phyloP scores from a whole-genome alignment of 148 eudicot genomes.

The Silene latifolia region DNA sequence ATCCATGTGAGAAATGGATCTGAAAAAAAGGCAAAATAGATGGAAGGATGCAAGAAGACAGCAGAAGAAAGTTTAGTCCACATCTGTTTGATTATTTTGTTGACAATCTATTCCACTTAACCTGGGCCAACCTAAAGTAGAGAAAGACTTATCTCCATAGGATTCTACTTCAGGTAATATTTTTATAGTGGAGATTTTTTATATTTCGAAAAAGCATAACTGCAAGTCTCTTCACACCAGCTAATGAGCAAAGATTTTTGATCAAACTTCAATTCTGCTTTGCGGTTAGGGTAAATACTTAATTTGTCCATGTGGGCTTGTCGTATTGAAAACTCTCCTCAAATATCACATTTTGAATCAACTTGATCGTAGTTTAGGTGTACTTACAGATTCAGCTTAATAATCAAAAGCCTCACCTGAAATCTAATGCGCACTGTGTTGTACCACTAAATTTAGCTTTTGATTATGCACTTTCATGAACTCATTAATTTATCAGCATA shows the following conservation, averaged over 20 bases:
- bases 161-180: constrained; percentile 40
- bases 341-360: constrained; percentile 11
- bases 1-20: constrained; percentile 2
- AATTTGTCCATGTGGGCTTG: constrained; percentile 31
- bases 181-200: constrained; percentile 44
- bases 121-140: constrained; percentile 35
- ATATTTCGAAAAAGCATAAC: constrained; percentile 36
- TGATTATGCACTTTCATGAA: not conserved
- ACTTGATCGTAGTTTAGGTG: constrained; percentile 10
- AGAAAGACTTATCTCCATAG: constrained; percentile 50
- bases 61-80: constrained; percentile 60
- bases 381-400: constrained; percentile 15
- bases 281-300: constrained; percentile 26
- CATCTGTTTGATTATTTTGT: constrained; percentile 53
- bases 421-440: constrained; percentile 7
- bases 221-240: constrained; percentile 38
- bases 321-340: constrained; percentile 19
- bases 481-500: not conserved
- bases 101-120: constrained; percentile 63
- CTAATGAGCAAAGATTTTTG: constrained; percentile 28
- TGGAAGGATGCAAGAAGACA: constrained; percentile 50
- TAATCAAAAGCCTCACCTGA: constrained; percentile 4
- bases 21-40: constrained; percentile 18
- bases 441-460: constrained; percentile 2
- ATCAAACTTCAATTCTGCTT: constrained; percentile 26